These are phyloP conservation scores for Fusarium poae DNA, from an alignment of 2,329 filamentous ascomycete genomes.

Conservation along the genomic window DNA sequence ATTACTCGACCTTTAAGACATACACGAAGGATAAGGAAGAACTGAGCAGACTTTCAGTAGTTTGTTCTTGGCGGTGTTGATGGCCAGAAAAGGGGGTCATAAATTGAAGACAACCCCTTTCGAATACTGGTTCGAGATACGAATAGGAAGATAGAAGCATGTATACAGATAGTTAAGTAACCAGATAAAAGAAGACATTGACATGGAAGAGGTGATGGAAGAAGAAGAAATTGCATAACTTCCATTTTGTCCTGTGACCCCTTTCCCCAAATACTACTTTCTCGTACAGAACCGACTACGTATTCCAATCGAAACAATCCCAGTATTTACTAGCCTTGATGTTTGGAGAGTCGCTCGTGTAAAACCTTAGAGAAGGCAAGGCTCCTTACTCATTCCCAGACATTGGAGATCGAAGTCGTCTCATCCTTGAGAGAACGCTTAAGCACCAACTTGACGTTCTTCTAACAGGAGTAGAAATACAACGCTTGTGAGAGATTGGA, in stretches of 20 bases:
- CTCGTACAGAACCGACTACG: not conserved
- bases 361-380: too few relatives aligned
- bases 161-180: not conserved
- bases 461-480: accelerated
- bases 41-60: not conserved
- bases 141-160: not conserved
- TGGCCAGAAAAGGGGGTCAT: not conserved
- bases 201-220: not conserved
- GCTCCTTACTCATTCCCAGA: not conserved
- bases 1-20: not conserved
- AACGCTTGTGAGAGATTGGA: accelerated
- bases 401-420: not conserved
- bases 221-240: not conserved
- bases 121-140: not conserved
- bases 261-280: not conserved
- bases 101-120: not conserved
- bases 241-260: not conserved
- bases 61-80: not conserved
- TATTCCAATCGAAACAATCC: not conserved
- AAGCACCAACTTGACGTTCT: not conserved
- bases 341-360: accelerated
- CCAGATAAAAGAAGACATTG: too few relatives aligned
- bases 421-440: not conserved
- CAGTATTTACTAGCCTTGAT: too few relatives aligned
- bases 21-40: accelerated